A percentile compares a stretch with the other conserved stretches of the same genome.
These are phyloP conservation scores for Oemleria cerasiformis DNA, from an alignment of 306 rosid species.

Conservation along the genomic window DNA sequence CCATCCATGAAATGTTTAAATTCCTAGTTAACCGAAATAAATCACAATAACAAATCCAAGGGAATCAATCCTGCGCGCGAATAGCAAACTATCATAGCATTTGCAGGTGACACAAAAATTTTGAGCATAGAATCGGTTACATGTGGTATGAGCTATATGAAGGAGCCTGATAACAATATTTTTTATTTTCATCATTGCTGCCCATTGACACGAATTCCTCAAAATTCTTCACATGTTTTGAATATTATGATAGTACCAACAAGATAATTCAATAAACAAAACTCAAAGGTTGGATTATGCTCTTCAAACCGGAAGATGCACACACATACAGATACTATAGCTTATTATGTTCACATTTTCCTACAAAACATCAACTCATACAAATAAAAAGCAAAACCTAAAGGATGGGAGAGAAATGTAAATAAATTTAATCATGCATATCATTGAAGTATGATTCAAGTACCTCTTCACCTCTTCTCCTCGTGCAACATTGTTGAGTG, in stretches of 20 bases:
- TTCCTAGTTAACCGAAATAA: neutral
- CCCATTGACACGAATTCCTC: neutral
- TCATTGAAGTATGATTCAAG: neutral
- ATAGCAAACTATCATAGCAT: neutral
- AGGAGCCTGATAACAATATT: no score
- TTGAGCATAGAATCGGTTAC: neutral
- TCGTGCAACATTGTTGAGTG: slow-evolving; percentile 7
- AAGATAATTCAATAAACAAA: neutral
- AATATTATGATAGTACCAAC: neutral
- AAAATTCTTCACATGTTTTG: neutral
- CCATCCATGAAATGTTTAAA: neutral
- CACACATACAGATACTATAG: no score
- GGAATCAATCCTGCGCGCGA: neutral
- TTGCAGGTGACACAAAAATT: neutral
- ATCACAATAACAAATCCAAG: neutral
- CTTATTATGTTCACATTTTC: no score
- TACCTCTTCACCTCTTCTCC: slow-evolving; percentile 13
- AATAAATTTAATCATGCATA: neutral
- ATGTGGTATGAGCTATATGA: neutral
- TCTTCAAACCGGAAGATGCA: no score
- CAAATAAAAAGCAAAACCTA: neutral
- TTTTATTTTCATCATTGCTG: no score
- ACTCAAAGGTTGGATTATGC: neutral
- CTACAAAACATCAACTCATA: neutral
- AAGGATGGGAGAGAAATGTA: neutral